Conservation (phyloP, 805 yeast genomes). For the Candida endomychidarum region DNA sequence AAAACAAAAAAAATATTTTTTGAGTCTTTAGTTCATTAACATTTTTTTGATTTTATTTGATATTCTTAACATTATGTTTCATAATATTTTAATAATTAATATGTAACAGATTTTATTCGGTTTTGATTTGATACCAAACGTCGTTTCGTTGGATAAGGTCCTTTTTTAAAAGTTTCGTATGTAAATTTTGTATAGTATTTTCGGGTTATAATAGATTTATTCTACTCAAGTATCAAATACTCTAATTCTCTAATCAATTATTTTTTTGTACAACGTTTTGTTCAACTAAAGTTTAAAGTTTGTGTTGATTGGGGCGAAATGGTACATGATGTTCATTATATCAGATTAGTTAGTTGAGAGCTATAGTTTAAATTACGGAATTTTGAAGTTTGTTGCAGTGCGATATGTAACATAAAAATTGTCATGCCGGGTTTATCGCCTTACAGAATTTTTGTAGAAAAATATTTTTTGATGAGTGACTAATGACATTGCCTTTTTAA, state of each 20-base stretch:
- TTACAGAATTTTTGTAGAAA: not conserved
- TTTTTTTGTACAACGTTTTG: no score
- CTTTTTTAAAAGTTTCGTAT: constrained; percentile 6
- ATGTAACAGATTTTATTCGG: constrained; percentile 6
- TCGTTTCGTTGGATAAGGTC: constrained; percentile 6
- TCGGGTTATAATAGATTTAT: constrained; percentile 13
- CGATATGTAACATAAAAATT: not conserved
- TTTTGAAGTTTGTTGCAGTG: no score
- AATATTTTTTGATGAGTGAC: not conserved
- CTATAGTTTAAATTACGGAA: not conserved
- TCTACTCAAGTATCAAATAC: constrained; percentile 3
- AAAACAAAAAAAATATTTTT: constrained; percentile 1
- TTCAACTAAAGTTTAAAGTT: no score
- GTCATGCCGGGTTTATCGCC: not conserved
- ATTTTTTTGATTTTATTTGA: constrained; percentile 2
- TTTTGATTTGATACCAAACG: constrained; percentile 8
- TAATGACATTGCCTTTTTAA: no score
- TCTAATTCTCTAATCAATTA: no score
- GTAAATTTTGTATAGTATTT: constrained; percentile 11
- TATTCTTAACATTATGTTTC: constrained; percentile 5
- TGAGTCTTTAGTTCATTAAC: constrained; percentile 1
- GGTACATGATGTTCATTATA: no score
- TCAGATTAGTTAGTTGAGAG: no score
- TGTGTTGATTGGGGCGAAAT: no score
- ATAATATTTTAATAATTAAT: constrained; percentile 3